Base-by-base conservation (phyloP, 2,329 filamentous ascomycete genomes). In the Fusarium subtropicale region DNA sequence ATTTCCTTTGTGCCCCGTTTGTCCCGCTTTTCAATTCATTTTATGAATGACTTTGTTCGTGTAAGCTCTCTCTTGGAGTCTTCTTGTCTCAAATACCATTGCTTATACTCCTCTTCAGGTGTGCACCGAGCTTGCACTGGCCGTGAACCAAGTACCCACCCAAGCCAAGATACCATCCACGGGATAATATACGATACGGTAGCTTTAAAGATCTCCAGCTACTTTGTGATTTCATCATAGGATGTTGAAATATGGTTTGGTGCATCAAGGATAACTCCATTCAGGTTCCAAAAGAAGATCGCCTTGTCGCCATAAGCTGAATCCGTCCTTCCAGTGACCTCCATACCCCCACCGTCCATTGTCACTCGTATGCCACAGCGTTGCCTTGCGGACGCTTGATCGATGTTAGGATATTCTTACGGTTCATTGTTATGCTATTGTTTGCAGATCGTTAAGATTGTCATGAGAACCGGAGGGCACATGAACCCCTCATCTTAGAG, bases 231-330 rank as follows among this genome's bases (percentile, higher is more conserved):
- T n/a, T n/a, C n/a, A n/a, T n/a, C n/a, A n/a, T n/a, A n/a, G n/a
- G n/a, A n/a, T n/a, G n/a, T n/a, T n/a, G n/a, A n/a, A n/a, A n/a
- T n/a, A n/a, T n/a, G n/a, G n/a, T n/a, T 60, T 1, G 69, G 66
- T 1, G 72, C 66, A 12, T 74, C 46, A 22, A 83, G 68, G 16
- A 82, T 75, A 5, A 82, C 73, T 0, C 80, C 80, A 42, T 85
- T 85, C 28, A 86, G 58, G 52, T 85, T 85, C 76, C 82, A 81
- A 66, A 86, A 86, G 72, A 86, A 86, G 0, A 83, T 62, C 3
- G 81, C 77, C 70, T 86, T 86, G 13, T 77, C 69, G 0, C 81
- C 78, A 54, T 85, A 83, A 7, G 58, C 73, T 0, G 84, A 84
- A 18, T 81, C 79, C 1, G 83, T 86, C 73, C 82, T 79, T 71